These are phyloP conservation scores for Cucurbita pepo DNA, from an alignment of 306 rosid species.

Conservation along the genomic window DNA sequence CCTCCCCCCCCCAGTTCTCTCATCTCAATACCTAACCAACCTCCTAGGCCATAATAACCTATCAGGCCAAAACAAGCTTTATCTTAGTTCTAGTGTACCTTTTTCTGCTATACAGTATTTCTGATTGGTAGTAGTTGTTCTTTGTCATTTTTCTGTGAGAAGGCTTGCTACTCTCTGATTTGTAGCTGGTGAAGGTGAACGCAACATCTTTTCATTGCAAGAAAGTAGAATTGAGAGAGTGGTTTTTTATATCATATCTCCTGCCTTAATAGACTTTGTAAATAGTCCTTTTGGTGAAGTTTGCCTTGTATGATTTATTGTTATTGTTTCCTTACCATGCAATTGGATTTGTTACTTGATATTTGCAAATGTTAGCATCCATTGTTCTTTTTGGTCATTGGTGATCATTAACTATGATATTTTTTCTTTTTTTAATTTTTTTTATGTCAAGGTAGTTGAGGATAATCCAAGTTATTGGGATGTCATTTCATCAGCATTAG, in stretches of 20 bases:
- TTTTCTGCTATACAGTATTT: neutral
- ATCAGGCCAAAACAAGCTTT: neutral
- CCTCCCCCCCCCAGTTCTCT: neutral
- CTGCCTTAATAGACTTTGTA: neutral
- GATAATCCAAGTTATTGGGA: conserved; percentile 80
- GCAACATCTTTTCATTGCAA: neutral
- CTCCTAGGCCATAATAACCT: neutral
- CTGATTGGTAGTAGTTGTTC: neutral
- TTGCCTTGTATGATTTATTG: neutral
- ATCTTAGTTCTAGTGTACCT: neutral
- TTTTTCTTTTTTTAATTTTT: neutral
- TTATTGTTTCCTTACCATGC: neutral
- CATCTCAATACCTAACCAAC: neutral
- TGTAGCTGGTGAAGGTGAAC: neutral
- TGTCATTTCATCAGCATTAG: conserved; percentile 52
- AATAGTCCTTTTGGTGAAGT: neutral
- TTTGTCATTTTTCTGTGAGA: neutral
- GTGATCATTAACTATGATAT: conserved; percentile 5
- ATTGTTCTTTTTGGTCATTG: conserved; percentile 4
- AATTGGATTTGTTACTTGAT: neutral
- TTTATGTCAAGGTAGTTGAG: conserved; percentile 53
- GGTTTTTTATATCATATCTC: neutral
- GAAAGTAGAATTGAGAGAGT: neutral
- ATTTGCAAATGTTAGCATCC: neutral
- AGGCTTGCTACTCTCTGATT: neutral